Base-by-base conservation (phyloP, 495 filamentous ascomycete genomes). In the Chlorociboria aeruginascens region DNA sequence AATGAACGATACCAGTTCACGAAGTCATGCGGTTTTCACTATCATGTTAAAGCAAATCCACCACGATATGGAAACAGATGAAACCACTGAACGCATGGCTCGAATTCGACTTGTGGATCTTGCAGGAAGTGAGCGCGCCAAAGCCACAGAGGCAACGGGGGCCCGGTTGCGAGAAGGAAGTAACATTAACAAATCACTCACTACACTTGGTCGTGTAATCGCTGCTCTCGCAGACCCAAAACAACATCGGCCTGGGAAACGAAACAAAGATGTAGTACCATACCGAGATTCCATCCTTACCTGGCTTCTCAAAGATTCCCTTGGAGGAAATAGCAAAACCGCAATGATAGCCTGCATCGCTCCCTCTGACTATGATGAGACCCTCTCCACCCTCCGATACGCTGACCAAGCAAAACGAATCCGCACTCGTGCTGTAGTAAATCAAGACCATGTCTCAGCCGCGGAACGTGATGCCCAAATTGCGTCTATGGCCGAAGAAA, bases 301-400 rank as follows among this genome's bases (percentile, higher is more conserved):
- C 8, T 97, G 89, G 89, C 72, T 98, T 16, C 71, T 98, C 51
- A 97, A 97, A 59, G 92, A 97, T 62, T 87, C 81, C 3, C 73
- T 98, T 1, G 92, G 93, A 12, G 92, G 92, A 33, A 98, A 98
- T 67, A 85, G 78, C 54, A 98, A 97, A 63, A 98, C 92, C 7
- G 92, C 92, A 35, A 98, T 98, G 92, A 96, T 98, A 51, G 92
- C 92, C 11, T 97, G 93, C 62, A 94, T 98, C 58, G 77, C 89
- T 7, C 92, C 92, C 0, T 81, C 82, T 1, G 92, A 98, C 69
- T 98, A 97, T 63, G 92, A 98, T 45, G 92, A 98, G 61, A 97
- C 92, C 0, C 80, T 98, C 3, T 92, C 85, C 6, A 98, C 92
- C 2, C 77, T 98, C 3, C 87, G 92, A 30, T 98, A 97, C 65